Evolutionary conservation across 345 rosid genomes (phyloP).

Genomic region (Syzygium grande): DNA sequence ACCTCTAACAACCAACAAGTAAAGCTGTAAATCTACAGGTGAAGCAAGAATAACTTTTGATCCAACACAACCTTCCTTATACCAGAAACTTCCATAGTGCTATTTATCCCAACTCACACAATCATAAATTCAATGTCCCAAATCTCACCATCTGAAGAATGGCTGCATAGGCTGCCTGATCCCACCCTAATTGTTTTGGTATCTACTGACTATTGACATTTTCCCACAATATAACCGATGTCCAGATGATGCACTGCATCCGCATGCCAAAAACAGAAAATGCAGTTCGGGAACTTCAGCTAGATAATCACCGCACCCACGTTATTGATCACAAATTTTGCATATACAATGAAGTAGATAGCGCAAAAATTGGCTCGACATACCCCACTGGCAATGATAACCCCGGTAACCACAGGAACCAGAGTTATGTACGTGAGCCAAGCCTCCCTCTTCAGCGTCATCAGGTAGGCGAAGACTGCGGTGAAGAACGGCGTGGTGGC

Average conservation of each 20-base stretch:
- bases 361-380: neutral
- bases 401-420: slow-evolving; percentile 92
- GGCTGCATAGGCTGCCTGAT: neutral
- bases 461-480: slow-evolving; percentile 87
- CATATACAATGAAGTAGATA: neutral
- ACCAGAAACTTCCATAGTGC: neutral
- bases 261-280: neutral
- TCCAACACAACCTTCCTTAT: neutral
- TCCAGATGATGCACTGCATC: neutral
- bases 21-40: neutral
- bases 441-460: slow-evolving; percentile 83
- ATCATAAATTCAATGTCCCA: neutral
- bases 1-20: neutral
- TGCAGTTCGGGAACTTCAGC: neutral
- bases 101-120: neutral
- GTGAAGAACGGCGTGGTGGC: slow-evolving; percentile 99
- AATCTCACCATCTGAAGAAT: neutral
- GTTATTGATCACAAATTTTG: neutral
- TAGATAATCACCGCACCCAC: neutral
- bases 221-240: neutral
- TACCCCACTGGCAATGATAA: slow-evolving; percentile 99
- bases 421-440: slow-evolving; percentile 93
- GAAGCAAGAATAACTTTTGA: neutral
- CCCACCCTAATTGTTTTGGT: neutral
- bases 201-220: neutral